Conservation (phyloP, 805 yeast genomes). For the Candida golubevii region DNA sequence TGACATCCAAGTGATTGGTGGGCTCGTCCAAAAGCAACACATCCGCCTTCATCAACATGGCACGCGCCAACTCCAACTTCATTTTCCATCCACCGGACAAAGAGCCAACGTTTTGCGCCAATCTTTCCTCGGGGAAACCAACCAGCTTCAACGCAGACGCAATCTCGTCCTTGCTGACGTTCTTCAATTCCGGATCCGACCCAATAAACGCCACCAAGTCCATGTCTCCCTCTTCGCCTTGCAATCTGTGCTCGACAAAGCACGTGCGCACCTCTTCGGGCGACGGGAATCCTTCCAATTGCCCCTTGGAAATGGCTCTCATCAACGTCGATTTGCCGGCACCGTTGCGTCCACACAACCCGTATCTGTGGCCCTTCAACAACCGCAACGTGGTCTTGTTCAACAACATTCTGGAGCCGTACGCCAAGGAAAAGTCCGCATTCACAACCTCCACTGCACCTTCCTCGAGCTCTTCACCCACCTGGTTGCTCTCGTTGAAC, state of each 20-base stretch:
- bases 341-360: slow-evolving; percentile 97
- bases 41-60: slow-evolving; percentile 96
- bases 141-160: slow-evolving; percentile 73
- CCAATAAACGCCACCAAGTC: slow-evolving; percentile 86
- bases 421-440: slow-evolving; percentile 92
- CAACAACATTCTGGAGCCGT: slow-evolving; percentile 94
- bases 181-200: slow-evolving; percentile 73
- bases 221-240: slow-evolving; percentile 90
- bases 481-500: slow-evolving; percentile 43
- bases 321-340: slow-evolving; percentile 97
- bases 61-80: slow-evolving; percentile 98
- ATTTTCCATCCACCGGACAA: slow-evolving; percentile 99
- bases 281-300: slow-evolving; percentile 95
- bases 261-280: slow-evolving; percentile 83
- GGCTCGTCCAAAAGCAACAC: slow-evolving; percentile 94
- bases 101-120: slow-evolving; percentile 88
- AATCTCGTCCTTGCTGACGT: slow-evolving; percentile 65
- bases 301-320: slow-evolving; percentile 96
- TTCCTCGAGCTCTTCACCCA: slow-evolving; percentile 54
- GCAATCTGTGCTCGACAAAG: slow-evolving; percentile 94
- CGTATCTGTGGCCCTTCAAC: slow-evolving; percentile 93
- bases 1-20: slow-evolving; percentile 94
- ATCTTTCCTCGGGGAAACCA: slow-evolving; percentile 88
- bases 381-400: slow-evolving; percentile 88
- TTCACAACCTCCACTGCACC: slow-evolving; percentile 91